Base-by-base conservation (phyloP, 2,329 filamentous ascomycete species). In the Pestalotiopsis fici region DNA sequence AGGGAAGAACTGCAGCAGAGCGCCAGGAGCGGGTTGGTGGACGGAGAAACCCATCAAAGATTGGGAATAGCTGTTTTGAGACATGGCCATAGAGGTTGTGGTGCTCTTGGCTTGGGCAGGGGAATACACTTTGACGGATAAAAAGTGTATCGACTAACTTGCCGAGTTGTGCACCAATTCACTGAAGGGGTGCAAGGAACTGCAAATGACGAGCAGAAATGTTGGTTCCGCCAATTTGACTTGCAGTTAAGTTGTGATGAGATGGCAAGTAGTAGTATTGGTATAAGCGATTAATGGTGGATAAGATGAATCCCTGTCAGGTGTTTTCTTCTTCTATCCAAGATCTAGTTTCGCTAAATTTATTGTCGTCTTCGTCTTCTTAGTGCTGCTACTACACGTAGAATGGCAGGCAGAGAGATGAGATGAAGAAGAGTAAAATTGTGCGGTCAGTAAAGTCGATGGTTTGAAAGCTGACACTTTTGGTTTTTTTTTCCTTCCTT, bases 1-100 rank as follows among this genome's bases (percentile, higher is more conserved):
- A 81, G 93, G 86, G 77, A 90, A 79, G 85, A 93, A 89, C 79
- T 93, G 82, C 66, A 91, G 82, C 69, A 85, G 79, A 60, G 85
- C 83, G 64, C 88, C 88, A 65, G 88, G 80, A 61, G 82, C 77
- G 56, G 87, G 83, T 81, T 91, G 88, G 75, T 84, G 88, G 76
- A 90, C 83, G 68, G 87, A 88, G 77, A 89, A 89, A 66, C 86
- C 86, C 78, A 83, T 77, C 47, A 80, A 72, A 70, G 77, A 72
- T 68, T 71, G 72, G 70, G 73, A 66, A 59, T 79, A 79, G 69
- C 74, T 74, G 72, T 78, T 78, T 68, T 75, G 74, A 65, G 78
- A 78, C 78, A 80, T 81, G 66, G 71, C 28, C n/a, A 43, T 66
- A 59, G 67, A 27, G 69, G 67, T n/a, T 13, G 63, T 66, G 60